Percentiles rank a stretch among this genome's conserved stretches.
phyloP scores from a whole-genome alignment of 139 green algal genomes.

The Astrephomene gubernaculifera region DNA sequence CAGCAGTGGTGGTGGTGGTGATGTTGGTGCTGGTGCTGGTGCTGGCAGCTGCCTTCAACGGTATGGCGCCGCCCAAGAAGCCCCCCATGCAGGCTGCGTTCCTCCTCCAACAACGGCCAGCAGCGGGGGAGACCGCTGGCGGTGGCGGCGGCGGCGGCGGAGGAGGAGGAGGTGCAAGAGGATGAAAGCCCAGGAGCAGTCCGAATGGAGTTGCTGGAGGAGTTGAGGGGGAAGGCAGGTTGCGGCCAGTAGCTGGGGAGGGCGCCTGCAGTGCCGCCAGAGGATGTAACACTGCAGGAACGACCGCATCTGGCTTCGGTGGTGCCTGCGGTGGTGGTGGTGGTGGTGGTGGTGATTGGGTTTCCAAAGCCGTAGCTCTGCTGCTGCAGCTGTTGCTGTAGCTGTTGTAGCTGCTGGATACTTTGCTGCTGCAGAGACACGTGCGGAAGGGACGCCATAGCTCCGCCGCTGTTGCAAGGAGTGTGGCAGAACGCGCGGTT shows the following conservation, averaged over 20 bases:
- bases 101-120: neutral
- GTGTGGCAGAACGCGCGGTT: neutral
- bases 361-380: neutral
- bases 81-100: too few relatives aligned
- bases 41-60: too few relatives aligned
- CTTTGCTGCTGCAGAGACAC: neutral
- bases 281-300: neutral
- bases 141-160: neutral
- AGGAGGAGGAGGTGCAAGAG: neutral
- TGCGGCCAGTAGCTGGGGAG: neutral
- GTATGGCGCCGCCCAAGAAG: too few relatives aligned
- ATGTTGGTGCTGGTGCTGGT: too few relatives aligned
- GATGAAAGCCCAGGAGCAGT: neutral
- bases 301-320: neutral
- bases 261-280: neutral
- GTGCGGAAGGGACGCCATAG: neutral
- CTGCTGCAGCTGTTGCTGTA: neutral
- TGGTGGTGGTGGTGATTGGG: neutral
- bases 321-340: neutral
- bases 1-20: too few relatives aligned
- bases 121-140: neutral
- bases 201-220: neutral
- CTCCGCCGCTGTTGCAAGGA: neutral
- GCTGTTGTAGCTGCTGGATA: neutral
- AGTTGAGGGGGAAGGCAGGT: neutral